Conservation (phyloP, 192 early-diverging fungal genomes). For the Lunasporangiospora selenospora region DNA sequence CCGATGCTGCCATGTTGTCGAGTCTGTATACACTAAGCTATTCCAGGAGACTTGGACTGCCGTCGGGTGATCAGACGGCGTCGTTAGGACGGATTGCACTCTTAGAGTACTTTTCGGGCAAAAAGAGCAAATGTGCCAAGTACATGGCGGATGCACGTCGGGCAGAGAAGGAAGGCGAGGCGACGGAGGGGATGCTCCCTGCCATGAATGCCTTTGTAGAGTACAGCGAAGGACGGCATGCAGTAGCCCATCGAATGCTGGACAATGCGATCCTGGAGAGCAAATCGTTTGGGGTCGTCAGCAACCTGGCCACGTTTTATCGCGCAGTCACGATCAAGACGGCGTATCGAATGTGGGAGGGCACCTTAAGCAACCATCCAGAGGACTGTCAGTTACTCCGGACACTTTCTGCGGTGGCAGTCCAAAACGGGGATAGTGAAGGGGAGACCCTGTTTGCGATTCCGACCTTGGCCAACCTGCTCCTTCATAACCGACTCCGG, state of each 20-base stretch:
- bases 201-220: constrained; percentile 45
- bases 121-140: constrained; percentile 39
- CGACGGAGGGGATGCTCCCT: constrained; percentile 40
- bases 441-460: constrained; percentile 55
- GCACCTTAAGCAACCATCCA: constrained; percentile 32
- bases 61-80: constrained; percentile 32
- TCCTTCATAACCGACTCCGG: constrained; percentile 44
- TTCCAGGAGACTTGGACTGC: constrained; percentile 15
- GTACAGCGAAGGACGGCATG: constrained; percentile 50
- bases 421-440: constrained; percentile 54
- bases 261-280: constrained; percentile 44
- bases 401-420: constrained; percentile 44
- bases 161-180: constrained; percentile 22
- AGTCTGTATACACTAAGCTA: constrained; percentile 17
- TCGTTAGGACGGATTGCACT: constrained; percentile 48
- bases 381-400: constrained; percentile 47
- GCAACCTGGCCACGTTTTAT: constrained; percentile 51
- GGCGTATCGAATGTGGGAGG: constrained; percentile 57
- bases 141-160: constrained; percentile 43
- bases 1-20: constrained; percentile 19
- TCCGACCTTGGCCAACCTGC: constrained; percentile 42
- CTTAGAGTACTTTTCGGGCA: constrained; percentile 48
- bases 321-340: constrained; percentile 43
- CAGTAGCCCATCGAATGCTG: constrained; percentile 31
- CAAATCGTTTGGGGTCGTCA: constrained; percentile 51